Evolutionary conservation across 164 flowering plant genomes (phyloP).

Genomic region (Nymphaea colorata): DNA sequence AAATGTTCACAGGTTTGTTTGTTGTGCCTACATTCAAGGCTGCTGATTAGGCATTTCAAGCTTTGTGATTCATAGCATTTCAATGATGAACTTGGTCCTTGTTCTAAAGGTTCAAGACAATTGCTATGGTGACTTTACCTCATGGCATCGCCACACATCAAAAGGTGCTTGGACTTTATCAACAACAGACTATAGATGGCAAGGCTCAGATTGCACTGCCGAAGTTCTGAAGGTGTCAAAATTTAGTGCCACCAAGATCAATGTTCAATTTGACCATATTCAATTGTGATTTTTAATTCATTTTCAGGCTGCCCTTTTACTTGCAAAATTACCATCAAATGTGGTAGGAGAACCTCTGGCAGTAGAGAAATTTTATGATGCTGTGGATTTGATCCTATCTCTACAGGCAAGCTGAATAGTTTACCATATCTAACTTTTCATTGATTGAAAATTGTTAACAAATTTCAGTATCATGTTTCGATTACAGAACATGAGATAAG

Average conservation of each 20-base stretch:
- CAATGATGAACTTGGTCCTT: neutral
- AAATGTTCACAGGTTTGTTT: constrained; percentile 21
- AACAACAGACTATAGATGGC: constrained; percentile 40
- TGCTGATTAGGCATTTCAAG: neutral
- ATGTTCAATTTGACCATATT: neutral
- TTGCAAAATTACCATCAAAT: constrained; percentile 19
- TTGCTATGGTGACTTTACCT: constrained; percentile 11
- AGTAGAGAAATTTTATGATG: constrained; percentile 21
- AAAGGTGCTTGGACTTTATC: constrained; percentile 31
- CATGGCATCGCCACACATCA: constrained; percentile 27
- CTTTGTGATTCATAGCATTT: neutral
- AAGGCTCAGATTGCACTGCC: constrained; percentile 36
- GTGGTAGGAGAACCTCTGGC: constrained; percentile 31
- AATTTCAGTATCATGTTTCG: no score
- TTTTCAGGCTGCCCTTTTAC: constrained; percentile 23
- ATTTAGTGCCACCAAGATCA: neutral
- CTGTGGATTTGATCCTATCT: constrained; percentile 32
- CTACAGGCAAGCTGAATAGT: constrained; percentile 19
- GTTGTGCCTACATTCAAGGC: neutral
- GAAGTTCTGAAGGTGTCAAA: constrained; percentile 25
- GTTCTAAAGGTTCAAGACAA: constrained; percentile 18
- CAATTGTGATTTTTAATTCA: neutral
- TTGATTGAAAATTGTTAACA: no score
- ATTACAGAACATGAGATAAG: no score
- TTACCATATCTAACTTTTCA: no score